phyloP scores from a whole-genome alignment of 2,329 filamentous ascomycete genomes.

The Dothideomycetes sp. region DNA sequence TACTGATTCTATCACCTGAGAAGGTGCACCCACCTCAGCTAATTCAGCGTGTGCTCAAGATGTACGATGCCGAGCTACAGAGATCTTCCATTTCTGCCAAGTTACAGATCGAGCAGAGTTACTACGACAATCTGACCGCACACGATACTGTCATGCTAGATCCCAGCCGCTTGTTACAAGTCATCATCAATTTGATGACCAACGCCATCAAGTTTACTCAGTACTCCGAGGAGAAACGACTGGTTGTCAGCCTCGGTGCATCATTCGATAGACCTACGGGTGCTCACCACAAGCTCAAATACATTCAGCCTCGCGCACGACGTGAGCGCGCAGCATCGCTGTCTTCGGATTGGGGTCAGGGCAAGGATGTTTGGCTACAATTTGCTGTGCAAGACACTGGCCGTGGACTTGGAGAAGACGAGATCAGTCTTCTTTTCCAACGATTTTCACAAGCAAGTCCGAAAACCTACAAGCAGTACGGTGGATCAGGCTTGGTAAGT shows the following conservation, averaged over 20 bases:
- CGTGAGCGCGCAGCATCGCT: constrained; percentile 17
- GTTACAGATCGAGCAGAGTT: constrained; percentile 29
- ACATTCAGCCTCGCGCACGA: constrained; percentile 20
- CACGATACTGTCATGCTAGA: constrained; percentile 33
- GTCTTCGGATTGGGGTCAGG: constrained; percentile 27
- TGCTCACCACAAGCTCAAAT: constrained; percentile 25
- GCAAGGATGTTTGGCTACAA: constrained; percentile 29
- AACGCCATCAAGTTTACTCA: constrained; percentile 41
- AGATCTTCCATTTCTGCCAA: constrained; percentile 25
- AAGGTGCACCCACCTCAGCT: constrained; percentile 29
- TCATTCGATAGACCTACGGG: constrained; percentile 25
- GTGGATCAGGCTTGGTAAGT: constrained; percentile 57
- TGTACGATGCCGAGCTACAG: constrained; percentile 32
- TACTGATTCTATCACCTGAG: constrained; percentile 32
- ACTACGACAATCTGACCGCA: constrained; percentile 26
- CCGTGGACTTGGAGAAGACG: constrained; percentile 26
- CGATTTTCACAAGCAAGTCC: constrained; percentile 60
- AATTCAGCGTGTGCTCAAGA: constrained; percentile 27
- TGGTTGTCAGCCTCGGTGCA: constrained; percentile 32
- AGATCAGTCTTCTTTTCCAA: constrained; percentile 48
- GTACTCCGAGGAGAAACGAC: constrained; percentile 24
- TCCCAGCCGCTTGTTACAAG: constrained; percentile 35
- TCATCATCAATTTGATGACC: constrained; percentile 36
- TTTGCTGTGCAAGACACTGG: constrained; percentile 30
- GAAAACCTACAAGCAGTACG: constrained; percentile 57